Conservation (phyloP, 2,329 filamentous ascomycete genomes). For the Colletotrichum sp. region DNA sequence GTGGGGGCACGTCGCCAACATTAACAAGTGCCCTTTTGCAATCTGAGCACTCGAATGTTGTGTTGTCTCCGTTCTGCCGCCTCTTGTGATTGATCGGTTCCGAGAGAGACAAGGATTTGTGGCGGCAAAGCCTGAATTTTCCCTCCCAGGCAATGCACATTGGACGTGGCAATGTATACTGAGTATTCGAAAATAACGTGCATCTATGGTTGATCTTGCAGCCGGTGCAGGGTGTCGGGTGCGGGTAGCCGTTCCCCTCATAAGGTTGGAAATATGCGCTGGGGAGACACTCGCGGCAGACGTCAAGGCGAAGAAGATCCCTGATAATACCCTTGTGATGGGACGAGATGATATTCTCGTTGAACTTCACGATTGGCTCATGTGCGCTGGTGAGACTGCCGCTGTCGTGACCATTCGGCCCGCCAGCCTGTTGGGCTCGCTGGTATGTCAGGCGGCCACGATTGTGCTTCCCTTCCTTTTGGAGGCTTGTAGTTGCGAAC, state of each 20-base stretch:
- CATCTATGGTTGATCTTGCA: neutral
- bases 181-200: neutral
- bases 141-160: neutral
- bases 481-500: neutral
- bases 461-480: neutral
- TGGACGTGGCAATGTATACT: neutral
- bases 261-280: neutral
- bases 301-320: neutral
- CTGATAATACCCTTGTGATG: neutral
- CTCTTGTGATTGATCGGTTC: neutral
- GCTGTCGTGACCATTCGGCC: neutral
- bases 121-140: neutral
- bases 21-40: fast-evolving
- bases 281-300: neutral
- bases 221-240: neutral
- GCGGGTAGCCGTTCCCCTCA: neutral
- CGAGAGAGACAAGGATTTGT: neutral
- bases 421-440: neutral
- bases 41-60: neutral
- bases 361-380: neutral
- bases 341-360: fast-evolving
- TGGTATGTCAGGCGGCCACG: neutral
- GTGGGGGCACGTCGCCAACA: neutral
- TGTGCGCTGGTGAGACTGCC: neutral
- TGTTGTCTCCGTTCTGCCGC: neutral